Evolutionary conservation across 495 filamentous ascomycete species (phyloP).

Genomic region (Penicillium steckii): DNA sequence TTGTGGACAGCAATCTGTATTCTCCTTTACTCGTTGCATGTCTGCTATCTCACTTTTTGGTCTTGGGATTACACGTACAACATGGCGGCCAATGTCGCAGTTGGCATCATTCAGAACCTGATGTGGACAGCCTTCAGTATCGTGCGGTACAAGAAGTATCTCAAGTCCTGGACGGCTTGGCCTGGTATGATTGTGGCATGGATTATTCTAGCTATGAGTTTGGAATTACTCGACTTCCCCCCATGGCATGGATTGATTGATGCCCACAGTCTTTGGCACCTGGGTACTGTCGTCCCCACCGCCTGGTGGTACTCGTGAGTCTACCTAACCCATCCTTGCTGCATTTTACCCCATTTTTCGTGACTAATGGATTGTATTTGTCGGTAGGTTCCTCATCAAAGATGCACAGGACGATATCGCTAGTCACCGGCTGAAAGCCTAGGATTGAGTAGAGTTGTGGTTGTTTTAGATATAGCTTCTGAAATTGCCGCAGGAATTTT

Average conservation of each 20-base stretch:
- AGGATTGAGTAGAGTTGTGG: conserved; percentile 6
- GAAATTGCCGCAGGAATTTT: conserved; percentile 2
- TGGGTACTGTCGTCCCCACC: conserved; percentile 85
- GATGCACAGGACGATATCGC: conserved; percentile 76
- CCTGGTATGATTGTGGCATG: conserved; percentile 91
- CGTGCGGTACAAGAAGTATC: conserved; percentile 64
- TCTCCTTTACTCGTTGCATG: conserved; percentile 70
- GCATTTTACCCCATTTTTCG: not conserved
- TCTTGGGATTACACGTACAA: conserved; percentile 96
- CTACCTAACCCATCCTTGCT: conserved; percentile 1
- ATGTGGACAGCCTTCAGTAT: conserved; percentile 87
- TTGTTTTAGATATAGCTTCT: not conserved
- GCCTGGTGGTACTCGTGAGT: conserved; percentile 95
- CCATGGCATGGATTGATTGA: conserved; percentile 80
- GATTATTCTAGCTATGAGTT: conserved; percentile 89
- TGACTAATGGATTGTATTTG: conserved; percentile 20
- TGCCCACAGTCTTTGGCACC: conserved; percentile 95
- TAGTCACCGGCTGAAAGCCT: conserved; percentile 49
- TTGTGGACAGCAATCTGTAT: conserved; percentile 74
- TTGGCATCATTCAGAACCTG: conserved; percentile 76
- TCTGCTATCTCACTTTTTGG: conserved; percentile 80
- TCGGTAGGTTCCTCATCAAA: conserved; percentile 68
- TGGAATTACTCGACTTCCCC: conserved; percentile 92
- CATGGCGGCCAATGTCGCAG: conserved; percentile 88
- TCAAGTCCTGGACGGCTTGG: conserved; percentile 78